phyloP scores from a whole-genome alignment of 129 eudicot species.

The Lonicera japonica region DNA sequence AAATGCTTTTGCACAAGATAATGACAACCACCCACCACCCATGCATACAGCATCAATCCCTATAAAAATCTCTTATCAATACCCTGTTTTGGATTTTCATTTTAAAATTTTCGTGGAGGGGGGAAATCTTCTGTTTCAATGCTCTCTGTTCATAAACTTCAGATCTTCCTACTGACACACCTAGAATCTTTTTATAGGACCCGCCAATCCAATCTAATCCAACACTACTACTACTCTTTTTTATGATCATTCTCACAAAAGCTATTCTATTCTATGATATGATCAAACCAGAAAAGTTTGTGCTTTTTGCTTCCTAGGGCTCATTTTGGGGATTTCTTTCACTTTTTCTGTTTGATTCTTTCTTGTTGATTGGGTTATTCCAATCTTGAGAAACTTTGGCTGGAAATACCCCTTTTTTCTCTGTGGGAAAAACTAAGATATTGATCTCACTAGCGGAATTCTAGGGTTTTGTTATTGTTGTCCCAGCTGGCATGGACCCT shows the following conservation, averaged over 20 bases:
- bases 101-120: conserved; percentile 8
- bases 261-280: neutral
- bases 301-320: conserved; percentile 17
- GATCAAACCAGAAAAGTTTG: conserved; percentile 5
- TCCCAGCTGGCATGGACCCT: neutral
- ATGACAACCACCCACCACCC: neutral
- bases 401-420: conserved; percentile 4
- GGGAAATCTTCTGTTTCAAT: neutral
- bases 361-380: conserved; percentile 39
- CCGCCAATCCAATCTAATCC: conserved; percentile 7
- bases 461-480: no score
- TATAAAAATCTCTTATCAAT: neutral
- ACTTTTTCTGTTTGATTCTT: conserved; percentile 25
- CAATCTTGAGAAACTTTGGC: conserved; percentile 16
- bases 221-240: conserved; percentile 9
- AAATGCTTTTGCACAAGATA: neutral
- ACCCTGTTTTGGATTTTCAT: neutral
- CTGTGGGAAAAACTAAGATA: neutral
- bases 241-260: neutral
- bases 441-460: neutral
- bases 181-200: conserved; percentile 12
- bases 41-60: conserved; percentile 6
- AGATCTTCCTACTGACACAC: conserved; percentile 4
- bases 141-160: neutral
- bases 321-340: conserved; percentile 8